These are phyloP conservation scores for Entrophospora sp. DNA, from an alignment of 192 early-diverging fungal species.

Conservation along the genomic window DNA sequence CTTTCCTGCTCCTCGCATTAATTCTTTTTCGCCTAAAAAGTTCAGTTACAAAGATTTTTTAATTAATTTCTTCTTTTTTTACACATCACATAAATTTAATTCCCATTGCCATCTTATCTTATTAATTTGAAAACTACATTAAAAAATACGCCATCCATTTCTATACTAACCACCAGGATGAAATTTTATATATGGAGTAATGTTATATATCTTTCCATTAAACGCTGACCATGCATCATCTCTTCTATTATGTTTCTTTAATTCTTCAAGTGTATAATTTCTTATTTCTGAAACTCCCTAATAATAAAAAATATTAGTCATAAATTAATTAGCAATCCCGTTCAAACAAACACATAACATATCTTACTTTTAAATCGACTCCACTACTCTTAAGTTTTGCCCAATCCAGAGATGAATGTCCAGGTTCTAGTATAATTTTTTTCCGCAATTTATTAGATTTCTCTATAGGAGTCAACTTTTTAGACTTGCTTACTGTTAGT, in stretches of 20 bases:
- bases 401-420: constrained; percentile 89
- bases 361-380: constrained; percentile 50
- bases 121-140: no score
- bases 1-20: constrained; percentile 77
- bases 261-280: constrained; percentile 63
- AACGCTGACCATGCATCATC: constrained; percentile 87
- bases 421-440: constrained; percentile 77
- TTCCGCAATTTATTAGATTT: constrained; percentile 30
- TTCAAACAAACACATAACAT: background rate
- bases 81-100: no score
- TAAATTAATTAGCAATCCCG: background rate
- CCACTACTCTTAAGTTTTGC: constrained; percentile 70
- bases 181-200: constrained; percentile 78
- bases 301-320: background rate
- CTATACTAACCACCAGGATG: constrained; percentile 76
- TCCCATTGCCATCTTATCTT: background rate
- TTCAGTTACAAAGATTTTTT: constrained; percentile 9
- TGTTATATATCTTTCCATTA: constrained; percentile 83
- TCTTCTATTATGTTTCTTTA: constrained; percentile 63
- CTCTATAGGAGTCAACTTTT: background rate
- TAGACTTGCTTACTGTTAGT: background rate
- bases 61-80: constrained; percentile 35
- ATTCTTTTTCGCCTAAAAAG: constrained; percentile 39
- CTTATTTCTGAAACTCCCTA: constrained; percentile 48
- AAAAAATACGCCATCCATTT: no score